These are phyloP conservation scores for Grosmannia huntii DNA, from an alignment of 2,329 filamentous ascomycete genomes.

Conservation along the genomic window DNA sequence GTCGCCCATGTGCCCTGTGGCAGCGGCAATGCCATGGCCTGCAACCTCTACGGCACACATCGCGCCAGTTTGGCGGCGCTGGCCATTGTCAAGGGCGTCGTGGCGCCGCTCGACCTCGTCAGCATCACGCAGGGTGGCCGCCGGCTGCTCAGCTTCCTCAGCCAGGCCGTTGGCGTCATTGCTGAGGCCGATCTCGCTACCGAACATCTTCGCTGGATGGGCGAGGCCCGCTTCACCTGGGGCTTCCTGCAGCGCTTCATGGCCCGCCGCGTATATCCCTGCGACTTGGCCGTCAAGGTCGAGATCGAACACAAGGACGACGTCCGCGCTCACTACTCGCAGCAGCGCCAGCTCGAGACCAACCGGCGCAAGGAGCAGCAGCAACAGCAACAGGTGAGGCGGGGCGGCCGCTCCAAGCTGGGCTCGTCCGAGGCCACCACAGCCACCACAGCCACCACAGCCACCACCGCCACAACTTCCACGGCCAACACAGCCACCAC, in stretches of 20 bases:
- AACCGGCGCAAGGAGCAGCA: not conserved
- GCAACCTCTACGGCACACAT: slow-evolving; percentile 75
- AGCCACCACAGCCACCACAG: not conserved
- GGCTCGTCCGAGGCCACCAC: slow-evolving; percentile 1
- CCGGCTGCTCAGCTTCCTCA: slow-evolving; percentile 75
- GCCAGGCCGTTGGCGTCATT: slow-evolving; percentile 78
- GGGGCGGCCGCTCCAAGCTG: slow-evolving; percentile 1
- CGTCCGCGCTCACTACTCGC: slow-evolving; percentile 58
- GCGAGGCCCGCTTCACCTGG: slow-evolving; percentile 68
- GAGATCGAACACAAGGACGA: slow-evolving; percentile 62
- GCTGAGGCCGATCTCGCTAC: slow-evolving; percentile 85
- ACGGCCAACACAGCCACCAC: not conserved
- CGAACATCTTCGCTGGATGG: slow-evolving; percentile 90
- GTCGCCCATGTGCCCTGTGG: slow-evolving; percentile 84
- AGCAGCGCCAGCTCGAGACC: slow-evolving; percentile 1
- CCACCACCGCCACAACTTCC: not conserved
- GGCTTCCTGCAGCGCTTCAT: slow-evolving; percentile 71
- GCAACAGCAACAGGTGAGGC: not conserved
- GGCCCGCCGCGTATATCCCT: slow-evolving; percentile 69
- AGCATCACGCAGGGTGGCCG: slow-evolving; percentile 72
- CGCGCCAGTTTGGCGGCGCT: slow-evolving; percentile 65
- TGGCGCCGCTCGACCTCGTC: slow-evolving; percentile 73
- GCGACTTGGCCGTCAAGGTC: slow-evolving; percentile 75
- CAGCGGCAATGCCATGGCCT: slow-evolving; percentile 85
- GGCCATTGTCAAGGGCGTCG: slow-evolving; percentile 73